Evolutionary conservation across 2,329 filamentous ascomycete genomes (phyloP).

Genomic region (Colletotrichum noveboracense): DNA sequence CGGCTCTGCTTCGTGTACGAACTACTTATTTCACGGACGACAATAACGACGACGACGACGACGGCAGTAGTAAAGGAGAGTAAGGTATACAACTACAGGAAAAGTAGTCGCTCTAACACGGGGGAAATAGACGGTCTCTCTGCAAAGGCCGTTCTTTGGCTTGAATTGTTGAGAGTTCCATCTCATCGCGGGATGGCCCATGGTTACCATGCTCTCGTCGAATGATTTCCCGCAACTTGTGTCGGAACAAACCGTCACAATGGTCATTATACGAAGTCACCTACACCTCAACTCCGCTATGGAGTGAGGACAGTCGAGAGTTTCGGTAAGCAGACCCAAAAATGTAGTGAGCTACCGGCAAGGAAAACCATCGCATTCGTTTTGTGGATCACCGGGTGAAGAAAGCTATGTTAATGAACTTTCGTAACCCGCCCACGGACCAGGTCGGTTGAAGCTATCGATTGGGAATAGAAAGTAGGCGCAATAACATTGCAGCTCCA

Average conservation of each 20-base stretch:
- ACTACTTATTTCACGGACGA: no score
- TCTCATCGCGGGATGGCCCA: neutral
- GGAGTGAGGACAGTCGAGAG: neutral
- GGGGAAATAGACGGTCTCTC: no score
- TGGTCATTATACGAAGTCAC: neutral
- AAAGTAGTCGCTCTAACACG: no score
- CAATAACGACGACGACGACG: no score
- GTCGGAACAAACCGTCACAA: neutral
- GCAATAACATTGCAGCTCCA: neutral
- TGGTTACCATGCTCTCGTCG: neutral
- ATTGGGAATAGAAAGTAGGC: neutral
- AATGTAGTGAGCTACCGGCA: neutral
- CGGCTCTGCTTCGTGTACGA: no score
- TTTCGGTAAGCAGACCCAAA: neutral
- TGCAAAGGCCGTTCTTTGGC: neutral
- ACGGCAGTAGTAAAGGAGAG: no score
- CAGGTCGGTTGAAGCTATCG: neutral
- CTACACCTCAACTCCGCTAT: neutral
- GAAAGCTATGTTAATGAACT: neutral
- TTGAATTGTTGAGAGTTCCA: neutral
- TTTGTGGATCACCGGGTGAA: neutral
- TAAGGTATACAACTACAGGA: no score
- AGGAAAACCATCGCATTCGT: neutral
- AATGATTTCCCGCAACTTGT: neutral
- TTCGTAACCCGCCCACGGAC: neutral